phyloP scores from a whole-genome alignment of 176 grass and related monocot genomes.

The Cenchrus purpureus region DNA sequence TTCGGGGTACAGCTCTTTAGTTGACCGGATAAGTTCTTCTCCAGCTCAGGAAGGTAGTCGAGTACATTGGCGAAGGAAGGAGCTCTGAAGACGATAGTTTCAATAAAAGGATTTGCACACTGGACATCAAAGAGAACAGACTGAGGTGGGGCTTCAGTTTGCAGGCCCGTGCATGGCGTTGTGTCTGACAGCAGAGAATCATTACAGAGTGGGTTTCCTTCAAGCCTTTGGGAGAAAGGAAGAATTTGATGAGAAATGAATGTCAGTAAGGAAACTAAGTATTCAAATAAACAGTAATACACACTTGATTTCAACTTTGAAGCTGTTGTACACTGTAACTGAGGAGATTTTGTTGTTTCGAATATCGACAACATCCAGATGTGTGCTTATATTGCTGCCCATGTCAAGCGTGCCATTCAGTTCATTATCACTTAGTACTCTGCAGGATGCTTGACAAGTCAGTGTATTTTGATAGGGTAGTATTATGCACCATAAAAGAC shows the following conservation, averaged over 20 bases:
- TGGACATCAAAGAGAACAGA: neutral
- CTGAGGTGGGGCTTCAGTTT: neutral
- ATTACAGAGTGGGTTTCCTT: constrained; percentile 69
- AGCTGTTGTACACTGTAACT: constrained; percentile 41
- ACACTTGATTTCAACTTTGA: constrained; percentile 47
- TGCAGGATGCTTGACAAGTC: constrained; percentile 48
- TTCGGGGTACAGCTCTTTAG: constrained; percentile 23
- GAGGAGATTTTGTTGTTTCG: constrained; percentile 58
- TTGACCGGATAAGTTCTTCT: neutral
- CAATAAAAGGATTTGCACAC: constrained; percentile 69
- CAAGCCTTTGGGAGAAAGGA: constrained; percentile 40
- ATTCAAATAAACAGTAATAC: constrained; percentile 28
- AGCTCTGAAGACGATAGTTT: constrained; percentile 65
- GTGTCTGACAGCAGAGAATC: constrained; percentile 40
- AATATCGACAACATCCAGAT: constrained; percentile 54
- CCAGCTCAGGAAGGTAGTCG: neutral
- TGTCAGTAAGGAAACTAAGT: neutral
- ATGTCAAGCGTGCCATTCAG: constrained; percentile 77
- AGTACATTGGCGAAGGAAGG: constrained; percentile 45
- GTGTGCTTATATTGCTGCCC: constrained; percentile 42
- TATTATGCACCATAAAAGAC: no score
- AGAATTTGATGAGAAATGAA: constrained; percentile 29
- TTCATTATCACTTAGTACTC: constrained; percentile 68
- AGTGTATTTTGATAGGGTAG: neutral
- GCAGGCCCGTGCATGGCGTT: constrained; percentile 31